Percentiles rank a stretch among this genome's conserved stretches.
Evolutionary conservation across 306 rosid genomes (phyloP).

Genomic region (Vicia sativa): DNA sequence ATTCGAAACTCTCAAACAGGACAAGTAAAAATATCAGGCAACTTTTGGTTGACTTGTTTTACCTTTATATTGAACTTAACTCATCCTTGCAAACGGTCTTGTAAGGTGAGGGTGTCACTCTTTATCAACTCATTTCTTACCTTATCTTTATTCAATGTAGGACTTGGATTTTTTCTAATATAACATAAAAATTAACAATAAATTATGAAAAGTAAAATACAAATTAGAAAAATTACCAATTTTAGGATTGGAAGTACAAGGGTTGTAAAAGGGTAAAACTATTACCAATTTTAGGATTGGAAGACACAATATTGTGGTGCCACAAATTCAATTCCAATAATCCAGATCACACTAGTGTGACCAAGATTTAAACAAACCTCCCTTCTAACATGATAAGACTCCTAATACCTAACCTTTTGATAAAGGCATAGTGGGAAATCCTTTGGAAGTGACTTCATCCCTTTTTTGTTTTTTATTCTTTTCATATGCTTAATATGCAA

Average conservation of each 20-base stretch:
- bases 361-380: not conserved
- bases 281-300: not conserved
- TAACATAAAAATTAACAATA: not conserved
- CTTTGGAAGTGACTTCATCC: slow-evolving; percentile 12
- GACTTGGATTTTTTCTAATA: too few relatives aligned
- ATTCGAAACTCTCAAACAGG: not conserved
- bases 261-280: not conserved
- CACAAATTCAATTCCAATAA: not conserved
- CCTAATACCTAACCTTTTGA: not conserved
- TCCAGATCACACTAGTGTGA: slow-evolving; percentile 7
- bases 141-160: too few relatives aligned
- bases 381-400: not conserved
- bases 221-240: not conserved
- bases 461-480: slow-evolving; percentile 8
- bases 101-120: too few relatives aligned
- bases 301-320: slow-evolving; percentile 11
- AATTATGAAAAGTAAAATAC: not conserved
- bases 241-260: slow-evolving; percentile 20
- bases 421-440: slow-evolving; percentile 12
- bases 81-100: too few relatives aligned
- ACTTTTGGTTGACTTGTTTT: not conserved
- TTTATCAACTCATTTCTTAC: too few relatives aligned
- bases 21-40: slow-evolving; percentile 10
- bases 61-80: too few relatives aligned
- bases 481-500: not conserved